These are phyloP conservation scores for Coleophoma cylindrospora DNA, from an alignment of 2,329 filamentous ascomycete genomes.

Conservation along the genomic window DNA sequence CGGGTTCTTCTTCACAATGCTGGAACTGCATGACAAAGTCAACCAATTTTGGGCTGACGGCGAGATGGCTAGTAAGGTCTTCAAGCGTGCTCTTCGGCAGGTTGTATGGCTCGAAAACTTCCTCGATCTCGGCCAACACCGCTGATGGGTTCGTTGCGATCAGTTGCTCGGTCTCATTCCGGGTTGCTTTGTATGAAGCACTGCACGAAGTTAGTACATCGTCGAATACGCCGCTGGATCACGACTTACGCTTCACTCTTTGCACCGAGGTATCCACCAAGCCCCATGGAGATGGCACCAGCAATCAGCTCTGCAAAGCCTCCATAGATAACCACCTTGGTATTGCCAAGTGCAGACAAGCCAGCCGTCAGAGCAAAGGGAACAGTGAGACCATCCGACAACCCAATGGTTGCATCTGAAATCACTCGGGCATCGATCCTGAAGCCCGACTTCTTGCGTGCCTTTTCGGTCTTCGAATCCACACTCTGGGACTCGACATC, in stretches of 20 bases:
- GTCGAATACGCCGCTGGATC: neutral
- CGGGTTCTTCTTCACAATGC: conserved; percentile 23
- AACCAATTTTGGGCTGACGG: conserved; percentile 25
- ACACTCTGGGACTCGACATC: conserved; percentile 22
- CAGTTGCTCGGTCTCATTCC: conserved; percentile 20
- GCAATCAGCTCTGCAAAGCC: conserved; percentile 57
- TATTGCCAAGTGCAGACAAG: conserved; percentile 41
- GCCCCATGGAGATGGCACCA: conserved; percentile 57
- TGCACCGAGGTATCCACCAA: conserved; percentile 55
- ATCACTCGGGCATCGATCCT: conserved; percentile 29
- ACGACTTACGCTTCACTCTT: conserved; percentile 33
- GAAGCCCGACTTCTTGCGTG: conserved; percentile 18
- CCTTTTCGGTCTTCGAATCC: conserved; percentile 14
- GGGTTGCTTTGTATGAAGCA: conserved; percentile 24
- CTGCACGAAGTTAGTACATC: conserved; percentile 16
- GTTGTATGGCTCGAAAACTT: conserved; percentile 28
- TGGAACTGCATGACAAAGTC: conserved; percentile 34
- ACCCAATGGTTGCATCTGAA: conserved; percentile 53
- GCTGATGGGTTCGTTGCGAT: conserved; percentile 18
- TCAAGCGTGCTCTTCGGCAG: conserved; percentile 22
- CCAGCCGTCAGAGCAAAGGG: conserved; percentile 60
- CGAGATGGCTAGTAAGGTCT: conserved; percentile 29
- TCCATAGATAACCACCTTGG: conserved; percentile 49
- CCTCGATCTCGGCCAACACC: conserved; percentile 23
- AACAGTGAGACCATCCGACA: conserved; percentile 58